Conservation (phyloP, 2,329 filamentous ascomycete genomes). For the Diaporthe ampelina region DNA sequence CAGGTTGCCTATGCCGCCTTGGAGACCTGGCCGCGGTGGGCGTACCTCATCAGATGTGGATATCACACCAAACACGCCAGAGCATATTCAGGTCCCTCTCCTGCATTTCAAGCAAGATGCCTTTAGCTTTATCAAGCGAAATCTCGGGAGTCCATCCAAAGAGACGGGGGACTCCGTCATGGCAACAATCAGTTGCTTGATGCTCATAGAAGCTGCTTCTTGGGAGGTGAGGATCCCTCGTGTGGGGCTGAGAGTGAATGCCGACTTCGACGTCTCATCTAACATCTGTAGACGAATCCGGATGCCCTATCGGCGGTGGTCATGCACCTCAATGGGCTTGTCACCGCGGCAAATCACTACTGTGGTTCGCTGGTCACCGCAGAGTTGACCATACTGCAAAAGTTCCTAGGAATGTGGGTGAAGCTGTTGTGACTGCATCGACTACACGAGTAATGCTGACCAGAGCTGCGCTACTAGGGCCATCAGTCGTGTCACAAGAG, state of each 20-base stretch:
- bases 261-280: not conserved
- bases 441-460: slow-evolving; percentile 8
- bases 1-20: slow-evolving; percentile 9
- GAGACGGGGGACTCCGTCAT: slow-evolving; percentile 58
- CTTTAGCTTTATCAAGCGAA: slow-evolving; percentile 61
- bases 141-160: slow-evolving; percentile 54
- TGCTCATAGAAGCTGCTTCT: slow-evolving; percentile 57
- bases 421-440: not conserved
- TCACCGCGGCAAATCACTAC: slow-evolving; percentile 6
- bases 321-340: slow-evolving; percentile 32
- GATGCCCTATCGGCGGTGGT: slow-evolving; percentile 27
- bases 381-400: slow-evolving; percentile 16
- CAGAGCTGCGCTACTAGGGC: slow-evolving; percentile 4
- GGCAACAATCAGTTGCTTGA: slow-evolving; percentile 59
- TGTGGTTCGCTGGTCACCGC: not conserved
- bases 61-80: not conserved
- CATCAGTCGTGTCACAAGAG: slow-evolving; percentile 3
- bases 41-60: not conserved
- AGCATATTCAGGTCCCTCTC: not conserved
- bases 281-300: not conserved
- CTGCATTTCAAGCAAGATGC: slow-evolving; percentile 55
- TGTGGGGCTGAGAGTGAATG: not conserved
- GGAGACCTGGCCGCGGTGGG: not conserved
- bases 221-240: slow-evolving; percentile 16
- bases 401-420: slow-evolving; percentile 19